Conservation (phyloP, 768 basidiomycete species). For the Boletellus ananas region DNA sequence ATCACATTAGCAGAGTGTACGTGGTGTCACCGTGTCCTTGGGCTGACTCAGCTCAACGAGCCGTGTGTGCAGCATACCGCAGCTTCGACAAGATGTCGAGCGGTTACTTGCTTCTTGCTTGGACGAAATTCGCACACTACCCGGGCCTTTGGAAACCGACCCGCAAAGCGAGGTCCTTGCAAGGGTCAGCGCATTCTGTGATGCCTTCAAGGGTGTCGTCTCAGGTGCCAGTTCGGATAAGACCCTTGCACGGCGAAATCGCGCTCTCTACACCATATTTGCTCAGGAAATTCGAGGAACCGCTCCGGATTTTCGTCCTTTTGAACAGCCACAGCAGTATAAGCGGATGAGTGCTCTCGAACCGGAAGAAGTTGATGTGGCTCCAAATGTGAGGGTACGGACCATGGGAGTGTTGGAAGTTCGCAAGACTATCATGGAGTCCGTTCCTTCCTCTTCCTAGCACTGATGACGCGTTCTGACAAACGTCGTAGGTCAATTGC, state of each 20-base stretch:
- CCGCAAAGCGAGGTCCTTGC: slow-evolving; percentile 44
- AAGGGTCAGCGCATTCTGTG: slow-evolving; percentile 44
- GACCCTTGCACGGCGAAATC: slow-evolving; percentile 36
- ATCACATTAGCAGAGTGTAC: slow-evolving; percentile 52
- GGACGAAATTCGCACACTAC: slow-evolving; percentile 37
- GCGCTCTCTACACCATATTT: slow-evolving; percentile 32
- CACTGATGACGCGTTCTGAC: neutral
- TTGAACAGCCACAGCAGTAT: slow-evolving; percentile 13
- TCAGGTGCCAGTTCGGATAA: slow-evolving; percentile 34
- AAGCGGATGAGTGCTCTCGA: slow-evolving; percentile 10
- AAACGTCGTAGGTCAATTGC: slow-evolving; percentile 29
- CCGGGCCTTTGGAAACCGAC: slow-evolving; percentile 35
- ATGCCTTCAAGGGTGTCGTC: slow-evolving; percentile 32
- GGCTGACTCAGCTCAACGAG: slow-evolving; percentile 3
- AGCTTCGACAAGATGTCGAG: slow-evolving; percentile 38
- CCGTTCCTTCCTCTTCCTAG: slow-evolving; percentile 1
- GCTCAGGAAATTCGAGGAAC: slow-evolving; percentile 35
- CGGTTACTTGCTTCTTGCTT: slow-evolving; percentile 35
- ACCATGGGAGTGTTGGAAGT: slow-evolving; percentile 34
- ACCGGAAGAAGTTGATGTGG: neutral
- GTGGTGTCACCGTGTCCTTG: slow-evolving; percentile 13
- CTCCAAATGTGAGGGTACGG: neutral
- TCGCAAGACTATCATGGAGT: slow-evolving; percentile 34
- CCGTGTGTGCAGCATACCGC: slow-evolving; percentile 41
- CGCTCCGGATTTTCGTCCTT: slow-evolving; percentile 41